Percentiles rank a stretch among this genome's conserved stretches.
phyloP scores from a whole-genome alignment of 2,329 filamentous ascomycete genomes.

The Talaromyces verruculosus region DNA sequence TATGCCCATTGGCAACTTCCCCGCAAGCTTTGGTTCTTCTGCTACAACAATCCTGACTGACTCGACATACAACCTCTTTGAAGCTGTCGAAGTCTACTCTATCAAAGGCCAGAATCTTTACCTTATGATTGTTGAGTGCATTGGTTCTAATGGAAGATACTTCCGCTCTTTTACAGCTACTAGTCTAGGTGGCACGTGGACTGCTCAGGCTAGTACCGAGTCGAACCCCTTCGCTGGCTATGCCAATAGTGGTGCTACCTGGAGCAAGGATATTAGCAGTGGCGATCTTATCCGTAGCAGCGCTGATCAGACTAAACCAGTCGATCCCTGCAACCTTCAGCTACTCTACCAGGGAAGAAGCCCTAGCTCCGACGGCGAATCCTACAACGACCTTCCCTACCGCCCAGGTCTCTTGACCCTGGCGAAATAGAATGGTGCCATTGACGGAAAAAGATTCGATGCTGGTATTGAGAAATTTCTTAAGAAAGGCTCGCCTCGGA shows the following conservation, averaged over 20 bases:
- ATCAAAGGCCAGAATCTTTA: constrained; percentile 57
- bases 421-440: background rate
- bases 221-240: constrained; percentile 63
- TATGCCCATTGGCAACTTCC: constrained; percentile 64
- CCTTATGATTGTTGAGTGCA: constrained; percentile 67
- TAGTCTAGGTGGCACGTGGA: constrained; percentile 59
- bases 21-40: constrained; percentile 57
- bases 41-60: constrained; percentile 56
- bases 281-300: constrained; percentile 60
- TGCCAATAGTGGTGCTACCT: constrained; percentile 63
- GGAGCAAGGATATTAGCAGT: constrained; percentile 68
- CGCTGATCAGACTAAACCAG: constrained; percentile 61
- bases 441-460: background rate
- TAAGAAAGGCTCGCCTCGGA: background rate
- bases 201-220: constrained; percentile 57
- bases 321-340: constrained; percentile 65
- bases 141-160: constrained; percentile 59
- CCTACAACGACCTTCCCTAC: constrained; percentile 54
- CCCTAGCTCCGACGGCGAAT: constrained; percentile 47
- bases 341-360: constrained; percentile 62
- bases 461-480: background rate
- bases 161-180: constrained; percentile 67
- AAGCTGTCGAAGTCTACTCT: constrained; percentile 67
- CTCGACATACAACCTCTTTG: constrained; percentile 59
- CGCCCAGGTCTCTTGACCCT: constrained; percentile 57